Evolutionary conservation across 257 asterid genomes (phyloP).

Genomic region (Asclepias syriaca): DNA sequence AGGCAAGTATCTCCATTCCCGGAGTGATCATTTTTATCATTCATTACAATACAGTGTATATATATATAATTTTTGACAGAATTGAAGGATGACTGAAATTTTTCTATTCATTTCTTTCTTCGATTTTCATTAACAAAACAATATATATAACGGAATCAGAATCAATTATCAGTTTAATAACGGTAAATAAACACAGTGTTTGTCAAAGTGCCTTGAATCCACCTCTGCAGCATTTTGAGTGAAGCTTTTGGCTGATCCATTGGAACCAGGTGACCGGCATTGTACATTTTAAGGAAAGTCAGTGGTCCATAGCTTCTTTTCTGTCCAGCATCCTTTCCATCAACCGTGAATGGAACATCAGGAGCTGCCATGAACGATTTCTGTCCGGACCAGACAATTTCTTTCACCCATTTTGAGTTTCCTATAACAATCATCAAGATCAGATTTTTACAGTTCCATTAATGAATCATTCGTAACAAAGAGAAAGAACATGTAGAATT

Average conservation of each 20-base stretch:
- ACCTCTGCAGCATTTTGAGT: constrained; percentile 56
- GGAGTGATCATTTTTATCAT: no score
- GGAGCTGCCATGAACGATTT: constrained; percentile 31
- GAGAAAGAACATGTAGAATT: not conserved
- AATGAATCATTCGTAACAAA: not conserved
- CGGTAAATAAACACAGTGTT: not conserved
- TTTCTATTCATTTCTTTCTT: no score
- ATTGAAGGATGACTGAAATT: no score
- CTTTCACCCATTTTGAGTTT: constrained; percentile 69
- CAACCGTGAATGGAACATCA: constrained; percentile 38
- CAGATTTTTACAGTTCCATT: not conserved
- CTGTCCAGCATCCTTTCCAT: constrained; percentile 38
- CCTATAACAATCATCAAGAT: constrained; percentile 21
- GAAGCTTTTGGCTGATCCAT: constrained; percentile 77
- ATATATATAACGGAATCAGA: not conserved
- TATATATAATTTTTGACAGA: no score
- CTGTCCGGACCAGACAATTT: constrained; percentile 55
- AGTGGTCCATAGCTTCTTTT: constrained; percentile 49
- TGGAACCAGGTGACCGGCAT: constrained; percentile 78
- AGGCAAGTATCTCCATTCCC: no score
- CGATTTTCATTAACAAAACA: no score
- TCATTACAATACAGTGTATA: no score
- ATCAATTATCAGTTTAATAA: not conserved
- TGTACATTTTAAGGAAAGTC: constrained; percentile 50
- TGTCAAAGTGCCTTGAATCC: constrained; percentile 43